Conservation (phyloP, 169 alveolate genomes). For the Fabrea salina region DNA sequence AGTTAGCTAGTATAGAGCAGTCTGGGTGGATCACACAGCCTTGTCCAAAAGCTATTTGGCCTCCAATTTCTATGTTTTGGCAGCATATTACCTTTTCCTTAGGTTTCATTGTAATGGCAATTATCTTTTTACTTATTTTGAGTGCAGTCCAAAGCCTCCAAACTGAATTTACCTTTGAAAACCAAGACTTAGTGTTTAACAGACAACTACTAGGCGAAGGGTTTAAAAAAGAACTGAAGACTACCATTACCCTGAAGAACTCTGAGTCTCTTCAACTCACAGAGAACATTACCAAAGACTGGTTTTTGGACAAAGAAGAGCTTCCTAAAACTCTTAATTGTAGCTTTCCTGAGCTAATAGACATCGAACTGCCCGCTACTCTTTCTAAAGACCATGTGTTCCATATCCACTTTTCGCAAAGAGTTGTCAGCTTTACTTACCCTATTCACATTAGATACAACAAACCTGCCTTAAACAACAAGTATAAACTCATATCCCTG, state of each 20-base stretch:
- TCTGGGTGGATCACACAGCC: conserved; percentile 56
- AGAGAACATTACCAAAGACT: not conserved
- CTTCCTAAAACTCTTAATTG: not conserved
- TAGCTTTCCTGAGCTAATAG: not conserved
- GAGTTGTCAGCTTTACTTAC: not conserved
- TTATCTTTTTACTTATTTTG: too few species aligned
- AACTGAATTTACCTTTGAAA: not conserved
- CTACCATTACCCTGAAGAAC: not conserved
- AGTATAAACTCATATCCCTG: not conserved
- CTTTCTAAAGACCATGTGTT: not conserved
- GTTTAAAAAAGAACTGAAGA: not conserved
- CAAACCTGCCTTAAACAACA: not conserved
- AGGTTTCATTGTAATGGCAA: not conserved
- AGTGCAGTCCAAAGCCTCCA: too few species aligned
- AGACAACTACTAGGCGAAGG: not conserved
- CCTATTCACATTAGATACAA: conserved; percentile 24
- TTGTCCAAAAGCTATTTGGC: conserved; percentile 54
- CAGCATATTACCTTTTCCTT: not conserved
- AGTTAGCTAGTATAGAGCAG: conserved; percentile 44
- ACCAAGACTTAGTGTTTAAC: not conserved
- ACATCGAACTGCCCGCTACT: not conserved
- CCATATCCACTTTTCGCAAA: not conserved
- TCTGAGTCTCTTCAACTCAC: not conserved
- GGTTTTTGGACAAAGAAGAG: conserved; percentile 14
- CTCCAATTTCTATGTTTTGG: conserved; percentile 33